Conservation (phyloP, 495 filamentous ascomycete species). For the Penicillium mononematosum region DNA sequence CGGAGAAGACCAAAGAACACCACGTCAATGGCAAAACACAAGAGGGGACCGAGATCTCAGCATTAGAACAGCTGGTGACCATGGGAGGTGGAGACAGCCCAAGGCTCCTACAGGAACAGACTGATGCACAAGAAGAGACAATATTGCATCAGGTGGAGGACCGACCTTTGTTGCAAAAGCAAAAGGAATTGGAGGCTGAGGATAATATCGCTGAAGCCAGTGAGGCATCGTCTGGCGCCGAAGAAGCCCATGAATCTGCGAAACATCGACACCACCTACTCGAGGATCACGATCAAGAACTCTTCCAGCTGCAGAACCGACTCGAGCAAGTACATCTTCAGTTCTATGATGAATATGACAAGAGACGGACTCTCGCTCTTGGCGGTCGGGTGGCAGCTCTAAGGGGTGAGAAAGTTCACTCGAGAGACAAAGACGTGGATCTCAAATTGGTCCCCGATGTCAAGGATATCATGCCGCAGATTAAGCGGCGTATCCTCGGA, state of each 20-base stretch:
- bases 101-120: slow-evolving; percentile 68
- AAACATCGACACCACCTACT: slow-evolving; percentile 73
- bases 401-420: slow-evolving; percentile 50
- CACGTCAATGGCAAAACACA: slow-evolving; percentile 41
- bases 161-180: slow-evolving; percentile 79
- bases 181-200: slow-evolving; percentile 82
- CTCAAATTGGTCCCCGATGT: slow-evolving; percentile 77
- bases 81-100: slow-evolving; percentile 75
- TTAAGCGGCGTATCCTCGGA: slow-evolving; percentile 71
- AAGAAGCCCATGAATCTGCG: slow-evolving; percentile 43
- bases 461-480: slow-evolving; percentile 70
- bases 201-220: slow-evolving; percentile 60
- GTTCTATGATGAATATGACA: slow-evolving; percentile 83
- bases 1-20: slow-evolving; percentile 29
- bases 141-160: slow-evolving; percentile 87
- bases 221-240: slow-evolving; percentile 38
- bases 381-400: slow-evolving; percentile 61
- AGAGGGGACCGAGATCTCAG: slow-evolving; percentile 44
- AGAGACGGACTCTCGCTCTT: slow-evolving; percentile 43
- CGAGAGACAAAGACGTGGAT: slow-evolving; percentile 57
- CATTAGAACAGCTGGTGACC: slow-evolving; percentile 70
- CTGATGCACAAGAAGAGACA: slow-evolving; percentile 77
- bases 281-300: slow-evolving; percentile 79
- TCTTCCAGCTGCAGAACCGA: slow-evolving; percentile 68
- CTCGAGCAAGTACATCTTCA: slow-evolving; percentile 69